A percentile compares a stretch with the other conserved stretches of the same genome.
phyloP scores from a whole-genome alignment of 305 asterid genomes.

The Plantago coronopus region DNA sequence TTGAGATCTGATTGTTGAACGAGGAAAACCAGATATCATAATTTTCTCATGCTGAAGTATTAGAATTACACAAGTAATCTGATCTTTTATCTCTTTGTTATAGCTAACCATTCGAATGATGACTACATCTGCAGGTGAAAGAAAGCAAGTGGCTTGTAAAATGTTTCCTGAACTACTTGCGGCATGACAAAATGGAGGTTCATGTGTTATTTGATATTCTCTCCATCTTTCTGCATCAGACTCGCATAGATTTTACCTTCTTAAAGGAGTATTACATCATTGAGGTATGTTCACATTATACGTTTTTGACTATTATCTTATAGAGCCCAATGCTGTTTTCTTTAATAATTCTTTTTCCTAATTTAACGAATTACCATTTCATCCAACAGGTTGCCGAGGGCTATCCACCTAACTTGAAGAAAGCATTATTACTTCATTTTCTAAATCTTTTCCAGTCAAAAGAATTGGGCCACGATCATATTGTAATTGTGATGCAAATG shows the following conservation, averaged over 20 bases:
- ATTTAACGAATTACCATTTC: constrained; percentile 19
- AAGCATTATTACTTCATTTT: constrained; percentile 81
- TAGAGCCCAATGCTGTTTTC: constrained; percentile 15
- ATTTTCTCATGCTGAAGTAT: not conserved
- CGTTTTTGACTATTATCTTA: constrained; percentile 14
- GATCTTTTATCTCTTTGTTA: constrained; percentile 14
- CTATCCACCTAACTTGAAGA: constrained; percentile 89
- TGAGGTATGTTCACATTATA: constrained; percentile 54
- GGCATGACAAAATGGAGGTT: constrained; percentile 85
- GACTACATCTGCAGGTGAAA: constrained; percentile 66
- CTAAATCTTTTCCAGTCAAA: constrained; percentile 80
- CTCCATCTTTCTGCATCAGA: constrained; percentile 76
- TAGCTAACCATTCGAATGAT: constrained; percentile 22
- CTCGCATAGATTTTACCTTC: constrained; percentile 96
- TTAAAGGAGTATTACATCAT: constrained; percentile 93
- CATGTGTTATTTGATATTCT: constrained; percentile 90
- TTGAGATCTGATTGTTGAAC: constrained; percentile 5
- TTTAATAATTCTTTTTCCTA: constrained; percentile 6
- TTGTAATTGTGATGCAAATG: constrained; percentile 99
- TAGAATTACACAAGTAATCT: not conserved
- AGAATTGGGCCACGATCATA: constrained; percentile 86
- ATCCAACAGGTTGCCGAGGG: constrained; percentile 87
- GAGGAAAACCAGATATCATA: constrained; percentile 1
- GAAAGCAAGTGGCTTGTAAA: constrained; percentile 99
- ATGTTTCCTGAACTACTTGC: constrained; percentile 88